Conservation (phyloP, 2,329 filamentous ascomycete species). For the Dryadomyces quercivorus region DNA sequence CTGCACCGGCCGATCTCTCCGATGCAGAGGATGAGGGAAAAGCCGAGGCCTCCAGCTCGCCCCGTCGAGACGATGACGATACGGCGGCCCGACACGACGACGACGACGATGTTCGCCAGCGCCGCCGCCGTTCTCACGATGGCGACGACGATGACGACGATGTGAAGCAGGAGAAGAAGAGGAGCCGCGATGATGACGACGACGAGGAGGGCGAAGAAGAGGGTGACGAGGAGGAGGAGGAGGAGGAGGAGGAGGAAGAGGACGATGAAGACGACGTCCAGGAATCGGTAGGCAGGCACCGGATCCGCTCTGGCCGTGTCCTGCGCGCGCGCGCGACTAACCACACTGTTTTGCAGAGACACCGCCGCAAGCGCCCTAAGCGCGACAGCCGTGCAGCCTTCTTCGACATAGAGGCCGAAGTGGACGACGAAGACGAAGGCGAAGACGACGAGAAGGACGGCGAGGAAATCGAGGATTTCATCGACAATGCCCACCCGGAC, state of each 20-base stretch:
- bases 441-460: conserved; percentile 85
- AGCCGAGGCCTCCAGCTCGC: conserved; percentile 10
- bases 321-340: background rate
- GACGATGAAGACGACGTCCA: conserved; percentile 30
- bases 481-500: conserved; percentile 81
- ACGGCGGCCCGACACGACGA: conserved; percentile 18
- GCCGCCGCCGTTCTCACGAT: conserved; percentile 14
- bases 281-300: conserved; percentile 22
- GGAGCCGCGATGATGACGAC: conserved; percentile 15
- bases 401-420: conserved; percentile 96
- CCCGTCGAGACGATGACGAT: conserved; percentile 15
- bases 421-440: conserved; percentile 84
- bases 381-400: conserved; percentile 65
- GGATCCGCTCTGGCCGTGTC: background rate
- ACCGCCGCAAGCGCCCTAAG: conserved; percentile 71
- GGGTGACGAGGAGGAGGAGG: conserved; percentile 16
- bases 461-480: conserved; percentile 71
- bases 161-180: conserved; percentile 15
- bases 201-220: conserved; percentile 4
- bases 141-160: conserved; percentile 28
- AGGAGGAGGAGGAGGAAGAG: conserved; percentile 24
- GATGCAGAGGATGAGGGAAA: conserved; percentile 50
- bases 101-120: conserved; percentile 18
- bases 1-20: conserved; percentile 58
- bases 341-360: conserved; percentile 26